These are phyloP conservation scores for Plasmodium knowlesi DNA, from an alignment of 169 alveolate genomes.

Conservation along the genomic window DNA sequence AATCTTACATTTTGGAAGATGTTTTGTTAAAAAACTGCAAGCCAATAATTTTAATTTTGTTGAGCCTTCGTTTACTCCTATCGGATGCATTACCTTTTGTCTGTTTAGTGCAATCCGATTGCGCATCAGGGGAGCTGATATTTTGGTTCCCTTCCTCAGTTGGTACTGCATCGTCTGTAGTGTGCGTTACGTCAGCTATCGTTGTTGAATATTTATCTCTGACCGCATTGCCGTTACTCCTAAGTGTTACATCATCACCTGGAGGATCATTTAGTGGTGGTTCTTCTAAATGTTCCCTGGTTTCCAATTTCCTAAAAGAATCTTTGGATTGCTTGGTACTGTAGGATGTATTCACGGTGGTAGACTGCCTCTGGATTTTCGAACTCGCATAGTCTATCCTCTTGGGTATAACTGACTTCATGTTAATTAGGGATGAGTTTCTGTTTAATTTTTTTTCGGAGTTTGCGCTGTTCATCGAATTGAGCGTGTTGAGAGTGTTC, in stretches of 20 bases:
- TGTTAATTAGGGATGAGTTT: neutral
- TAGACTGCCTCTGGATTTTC: neutral
- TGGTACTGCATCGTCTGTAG: neutral
- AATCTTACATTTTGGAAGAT: neutral
- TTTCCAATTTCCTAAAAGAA: constrained; percentile 6
- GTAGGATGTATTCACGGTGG: neutral
- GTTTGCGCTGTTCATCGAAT: neutral
- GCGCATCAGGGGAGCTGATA: neutral
- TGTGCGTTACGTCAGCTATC: neutral
- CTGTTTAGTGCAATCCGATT: neutral
- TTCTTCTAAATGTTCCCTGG: neutral
- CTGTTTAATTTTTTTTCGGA: neutral
- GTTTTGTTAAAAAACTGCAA: constrained; percentile 33
- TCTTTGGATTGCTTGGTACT: constrained; percentile 14
- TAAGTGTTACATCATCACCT: neutral
- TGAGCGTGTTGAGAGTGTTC: neutral
- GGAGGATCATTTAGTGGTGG: neutral
- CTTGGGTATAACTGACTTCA: constrained; percentile 8
- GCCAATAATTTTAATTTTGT: constrained; percentile 44
- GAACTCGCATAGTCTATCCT: constrained; percentile 13
- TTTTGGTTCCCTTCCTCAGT: neutral
- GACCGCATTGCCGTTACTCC: neutral
- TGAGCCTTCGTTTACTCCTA: constrained; percentile 13
- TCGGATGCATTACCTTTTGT: neutral
- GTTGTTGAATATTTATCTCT: neutral